A percentile compares a stretch with the other conserved stretches of the same genome.
These are phyloP conservation scores for Cryphonectria nitschkei DNA, from an alignment of 2,329 filamentous ascomycete genomes.

Conservation along the genomic window DNA sequence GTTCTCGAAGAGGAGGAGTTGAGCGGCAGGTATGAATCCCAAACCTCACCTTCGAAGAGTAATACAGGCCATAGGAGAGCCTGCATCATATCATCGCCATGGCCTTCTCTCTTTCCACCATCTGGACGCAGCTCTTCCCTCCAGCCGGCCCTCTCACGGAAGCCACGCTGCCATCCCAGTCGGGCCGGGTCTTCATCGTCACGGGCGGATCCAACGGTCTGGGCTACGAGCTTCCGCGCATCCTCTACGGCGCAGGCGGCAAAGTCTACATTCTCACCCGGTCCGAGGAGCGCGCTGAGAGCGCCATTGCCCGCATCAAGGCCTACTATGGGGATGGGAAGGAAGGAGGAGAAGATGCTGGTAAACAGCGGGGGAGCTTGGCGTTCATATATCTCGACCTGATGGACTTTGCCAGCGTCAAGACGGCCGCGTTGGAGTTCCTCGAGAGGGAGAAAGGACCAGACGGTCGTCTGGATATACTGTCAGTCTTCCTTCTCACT, in stretches of 20 bases:
- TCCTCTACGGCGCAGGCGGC: slow-evolving; percentile 54
- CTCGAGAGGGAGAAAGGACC: slow-evolving; percentile 24
- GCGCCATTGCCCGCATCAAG: slow-evolving; percentile 31
- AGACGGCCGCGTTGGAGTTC: slow-evolving; percentile 27
- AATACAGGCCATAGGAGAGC: not conserved
- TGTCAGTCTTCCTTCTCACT: slow-evolving; percentile 18
- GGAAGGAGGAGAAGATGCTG: not conserved
- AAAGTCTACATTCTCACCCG: slow-evolving; percentile 56
- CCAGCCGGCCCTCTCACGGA: slow-evolving; percentile 30
- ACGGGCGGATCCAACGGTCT: slow-evolving; percentile 43
- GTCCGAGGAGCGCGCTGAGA: slow-evolving; percentile 31
- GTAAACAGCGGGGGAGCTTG: slow-evolving; percentile 23
- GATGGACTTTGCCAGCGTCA: slow-evolving; percentile 31
- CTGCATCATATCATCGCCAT: not conserved
- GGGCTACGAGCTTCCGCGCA: slow-evolving; percentile 51
- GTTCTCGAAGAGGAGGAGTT: not conserved
- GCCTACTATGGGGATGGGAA: slow-evolving; percentile 19
- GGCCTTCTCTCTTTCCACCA: not conserved
- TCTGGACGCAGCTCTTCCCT: slow-evolving; percentile 33
- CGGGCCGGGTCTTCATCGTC: slow-evolving; percentile 44
- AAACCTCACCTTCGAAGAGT: not conserved
- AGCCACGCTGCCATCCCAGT: slow-evolving; percentile 29
- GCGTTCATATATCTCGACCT: slow-evolving; percentile 32
- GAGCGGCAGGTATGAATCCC: not conserved
- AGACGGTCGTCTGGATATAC: slow-evolving; percentile 29